phyloP scores from a whole-genome alignment of 2,329 filamentous ascomycete species.

The Setomelanomma holmii region DNA sequence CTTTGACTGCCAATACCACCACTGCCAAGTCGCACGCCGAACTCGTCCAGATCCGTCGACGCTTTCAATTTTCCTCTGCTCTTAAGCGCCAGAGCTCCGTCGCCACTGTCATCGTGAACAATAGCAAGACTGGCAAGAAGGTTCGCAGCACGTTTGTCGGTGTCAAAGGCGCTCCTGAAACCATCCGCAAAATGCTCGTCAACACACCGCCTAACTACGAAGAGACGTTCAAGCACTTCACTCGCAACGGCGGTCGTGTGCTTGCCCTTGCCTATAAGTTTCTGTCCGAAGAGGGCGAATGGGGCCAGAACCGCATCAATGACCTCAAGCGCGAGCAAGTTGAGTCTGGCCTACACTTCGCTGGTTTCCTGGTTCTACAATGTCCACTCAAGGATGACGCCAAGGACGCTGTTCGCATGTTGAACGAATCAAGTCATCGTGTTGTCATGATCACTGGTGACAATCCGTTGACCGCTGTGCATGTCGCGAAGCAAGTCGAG shows the following conservation, averaged over 20 bases:
- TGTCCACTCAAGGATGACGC: slow-evolving; percentile 97
- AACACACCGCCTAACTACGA: slow-evolving; percentile 87
- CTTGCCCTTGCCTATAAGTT: slow-evolving; percentile 94
- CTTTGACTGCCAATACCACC: slow-evolving; percentile 72
- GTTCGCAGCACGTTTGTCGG: slow-evolving; percentile 87
- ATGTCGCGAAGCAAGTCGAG: slow-evolving; percentile 93
- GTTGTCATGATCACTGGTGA: slow-evolving; percentile 99
- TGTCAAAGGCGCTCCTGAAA: slow-evolving; percentile 97
- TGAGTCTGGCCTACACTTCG: slow-evolving; percentile 83
- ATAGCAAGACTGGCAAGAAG: slow-evolving; percentile 76
- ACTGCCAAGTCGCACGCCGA: slow-evolving; percentile 64
- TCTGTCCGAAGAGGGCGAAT: slow-evolving; percentile 79
- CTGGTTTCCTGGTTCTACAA: slow-evolving; percentile 93
- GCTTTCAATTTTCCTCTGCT: slow-evolving; percentile 97
- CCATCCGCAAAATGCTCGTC: slow-evolving; percentile 90
- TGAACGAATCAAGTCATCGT: slow-evolving; percentile 98
- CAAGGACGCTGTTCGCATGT: slow-evolving; percentile 90
- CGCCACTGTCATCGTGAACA: slow-evolving; percentile 77
- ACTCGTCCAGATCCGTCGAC: slow-evolving; percentile 90
- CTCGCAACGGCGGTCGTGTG: slow-evolving; percentile 91
- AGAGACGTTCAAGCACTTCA: slow-evolving; percentile 98
- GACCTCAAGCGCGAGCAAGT: slow-evolving; percentile 93
- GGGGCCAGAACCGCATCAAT: slow-evolving; percentile 86
- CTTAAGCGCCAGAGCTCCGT: slow-evolving; percentile 96
- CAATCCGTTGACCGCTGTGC: slow-evolving; percentile 94